These are phyloP conservation scores for Backusella tarrabulga DNA, from an alignment of 192 early-diverging fungal genomes.

Conservation along the genomic window DNA sequence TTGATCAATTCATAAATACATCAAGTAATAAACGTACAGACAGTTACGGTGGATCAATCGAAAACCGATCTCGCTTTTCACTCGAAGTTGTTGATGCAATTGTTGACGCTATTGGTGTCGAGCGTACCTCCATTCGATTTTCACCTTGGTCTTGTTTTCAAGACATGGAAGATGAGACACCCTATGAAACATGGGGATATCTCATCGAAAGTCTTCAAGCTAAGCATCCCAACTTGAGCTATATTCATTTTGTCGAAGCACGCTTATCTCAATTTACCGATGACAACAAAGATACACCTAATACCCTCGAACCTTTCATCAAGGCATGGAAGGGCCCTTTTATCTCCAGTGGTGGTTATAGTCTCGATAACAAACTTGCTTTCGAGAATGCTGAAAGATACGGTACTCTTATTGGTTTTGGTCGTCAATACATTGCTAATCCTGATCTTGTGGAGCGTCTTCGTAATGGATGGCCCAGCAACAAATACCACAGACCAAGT, in stretches of 20 bases:
- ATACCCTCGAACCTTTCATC: neutral
- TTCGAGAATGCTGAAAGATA: constrained; percentile 12
- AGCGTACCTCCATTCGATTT: constrained; percentile 28
- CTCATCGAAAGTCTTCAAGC: constrained; percentile 18
- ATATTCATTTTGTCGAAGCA: constrained; percentile 29
- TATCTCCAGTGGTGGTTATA: constrained; percentile 24
- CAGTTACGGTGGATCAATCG: constrained; percentile 19
- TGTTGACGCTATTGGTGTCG: constrained; percentile 7
- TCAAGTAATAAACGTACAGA: constrained; percentile 74
- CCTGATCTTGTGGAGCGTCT: constrained; percentile 34
- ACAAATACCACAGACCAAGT: constrained; percentile 24
- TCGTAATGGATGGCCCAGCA: constrained; percentile 20
- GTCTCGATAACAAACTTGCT: constrained; percentile 6
- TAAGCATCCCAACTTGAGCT: constrained; percentile 24
- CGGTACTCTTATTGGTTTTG: constrained; percentile 26
- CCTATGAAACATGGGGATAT: constrained; percentile 25
- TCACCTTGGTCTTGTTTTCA: constrained; percentile 31
- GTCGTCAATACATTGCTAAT: constrained; percentile 37
- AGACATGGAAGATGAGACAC: constrained; percentile 26
- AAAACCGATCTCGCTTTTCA: constrained; percentile 19
- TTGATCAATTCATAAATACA: constrained; percentile 75
- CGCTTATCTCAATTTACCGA: constrained; percentile 1
- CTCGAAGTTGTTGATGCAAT: constrained; percentile 24
- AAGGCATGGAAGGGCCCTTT: constrained; percentile 12
- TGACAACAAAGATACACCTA: neutral